A percentile compares a stretch with the other conserved stretches of the same genome.
phyloP scores from a whole-genome alignment of 345 rosid species.

The Limnanthes douglasii region DNA sequence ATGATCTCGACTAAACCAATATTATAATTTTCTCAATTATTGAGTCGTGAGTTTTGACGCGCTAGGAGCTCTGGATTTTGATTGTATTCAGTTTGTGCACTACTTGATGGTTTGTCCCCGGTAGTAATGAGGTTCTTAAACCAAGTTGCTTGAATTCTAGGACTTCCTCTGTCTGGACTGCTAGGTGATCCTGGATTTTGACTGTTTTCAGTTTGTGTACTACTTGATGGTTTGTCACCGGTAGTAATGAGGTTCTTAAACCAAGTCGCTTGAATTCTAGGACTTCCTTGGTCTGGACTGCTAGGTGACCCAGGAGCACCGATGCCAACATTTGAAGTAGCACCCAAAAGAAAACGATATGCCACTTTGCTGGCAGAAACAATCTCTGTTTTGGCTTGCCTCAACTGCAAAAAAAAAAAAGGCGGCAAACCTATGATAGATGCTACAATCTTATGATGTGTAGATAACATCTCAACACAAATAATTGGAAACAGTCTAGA shows the following conservation, averaged over 20 bases:
- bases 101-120: constrained; percentile 46
- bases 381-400: constrained; percentile 92
- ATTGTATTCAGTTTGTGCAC: constrained; percentile 20
- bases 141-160: constrained; percentile 48
- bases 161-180: constrained; percentile 32
- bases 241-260: constrained; percentile 62
- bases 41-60: constrained; percentile 9
- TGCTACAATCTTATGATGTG: no score
- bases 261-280: constrained; percentile 63
- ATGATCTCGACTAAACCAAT: background rate
- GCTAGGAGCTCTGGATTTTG: constrained; percentile 4
- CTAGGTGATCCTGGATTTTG: constrained; percentile 22
- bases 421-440: no score
- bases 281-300: constrained; percentile 41
- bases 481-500: background rate
- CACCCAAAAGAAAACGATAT: constrained; percentile 65
- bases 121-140: constrained; percentile 38
- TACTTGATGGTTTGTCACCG: constrained; percentile 30
- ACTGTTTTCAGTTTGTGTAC: constrained; percentile 13
- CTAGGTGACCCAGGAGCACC: constrained; percentile 18
- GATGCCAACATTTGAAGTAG: constrained; percentile 23
- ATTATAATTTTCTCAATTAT: background rate
- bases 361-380: constrained; percentile 97
- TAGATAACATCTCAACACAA: no score
- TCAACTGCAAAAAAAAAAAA: no score